Base-by-base conservation (phyloP, 2,329 filamentous ascomycete genomes). In the Penicillium sp. region DNA sequence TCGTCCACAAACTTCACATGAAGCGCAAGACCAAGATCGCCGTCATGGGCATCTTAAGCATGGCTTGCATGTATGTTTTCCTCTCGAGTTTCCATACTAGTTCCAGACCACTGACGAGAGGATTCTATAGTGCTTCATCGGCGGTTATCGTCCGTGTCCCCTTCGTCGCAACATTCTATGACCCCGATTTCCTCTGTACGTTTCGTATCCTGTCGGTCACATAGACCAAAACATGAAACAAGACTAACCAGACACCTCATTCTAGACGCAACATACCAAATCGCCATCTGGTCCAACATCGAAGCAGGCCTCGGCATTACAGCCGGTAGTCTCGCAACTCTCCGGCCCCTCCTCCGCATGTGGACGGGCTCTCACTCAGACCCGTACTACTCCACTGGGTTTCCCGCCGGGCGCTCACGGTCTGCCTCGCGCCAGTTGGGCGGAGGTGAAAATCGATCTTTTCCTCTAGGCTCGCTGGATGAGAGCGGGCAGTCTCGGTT, bases 1-100 rank as follows among this genome's bases (percentile, higher is more conserved):
- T 83, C 3, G 70, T 83, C 1, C 74, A 69, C 63, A 72, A 74
- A n/a, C 61, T 83, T 28, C 74, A 80, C 44, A 80, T 83, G 73
- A 73, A 74, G 45, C 62, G 55, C 12, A 70, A 70, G 51, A 75
- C 72, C 4, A 82, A 81, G 58, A 17, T 76, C 3, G 71, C 77
- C 1, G 68, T 82, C 4, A 71, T 75, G 9, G 69, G 72, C 0
- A 71, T 83, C 39, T 64, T 83, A 43, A 69, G 72, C 2, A 75
- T 82, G 68, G 82, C 78, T 31, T 79, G 79, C 57, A 71, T 74
- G 64, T 67, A 57, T n/a, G 64, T 59, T 40, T 22, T 37, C 28
- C 13, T 37, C 9, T 66, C 24, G 63, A 63, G 5, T 19, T 21
- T n/a, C 10, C 22, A 2, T 13, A 9, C 10, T 24, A 3, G 13